A percentile compares a stretch with the other conserved stretches of the same genome.
Conservation (phyloP, 441 rosid genomes). For the Euphorbia schlechtendalii region DNA sequence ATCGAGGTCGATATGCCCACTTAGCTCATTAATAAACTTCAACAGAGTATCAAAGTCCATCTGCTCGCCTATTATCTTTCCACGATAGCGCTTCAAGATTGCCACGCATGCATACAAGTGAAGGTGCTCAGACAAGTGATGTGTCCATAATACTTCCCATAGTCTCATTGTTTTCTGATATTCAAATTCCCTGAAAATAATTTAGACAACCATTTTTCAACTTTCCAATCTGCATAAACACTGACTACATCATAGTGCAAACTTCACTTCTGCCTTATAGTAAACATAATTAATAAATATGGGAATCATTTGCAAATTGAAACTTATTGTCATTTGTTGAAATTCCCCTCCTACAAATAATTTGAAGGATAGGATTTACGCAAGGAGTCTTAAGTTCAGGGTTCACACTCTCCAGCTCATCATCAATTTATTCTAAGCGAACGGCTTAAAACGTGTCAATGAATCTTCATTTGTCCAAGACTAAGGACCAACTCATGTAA, state of each 20-base stretch:
- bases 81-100: slow-evolving; percentile 78
- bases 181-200: slow-evolving; percentile 81
- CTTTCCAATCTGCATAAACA: neutral
- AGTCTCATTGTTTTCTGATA: slow-evolving; percentile 70
- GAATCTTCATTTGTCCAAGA: neutral
- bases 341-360: neutral
- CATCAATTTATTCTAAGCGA: neutral
- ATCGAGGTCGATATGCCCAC: slow-evolving; percentile 74
- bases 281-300: neutral
- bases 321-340: neutral
- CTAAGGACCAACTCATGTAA: neutral
- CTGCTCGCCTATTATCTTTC: slow-evolving; percentile 79
- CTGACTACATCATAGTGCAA: no score
- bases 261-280: neutral
- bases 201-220: neutral
- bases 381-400: neutral
- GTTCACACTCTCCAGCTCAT: neutral
- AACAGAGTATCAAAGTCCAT: slow-evolving; percentile 97
- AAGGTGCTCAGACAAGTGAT: slow-evolving; percentile 76
- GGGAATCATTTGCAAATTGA: neutral
- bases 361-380: neutral
- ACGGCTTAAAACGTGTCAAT: neutral
- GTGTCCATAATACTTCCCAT: slow-evolving; percentile 98
- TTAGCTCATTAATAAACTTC: slow-evolving; percentile 92
- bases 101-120: slow-evolving; percentile 87